Conservation (phyloP, 257 asterid genomes). For the Ajuga chamaepitys region DNA sequence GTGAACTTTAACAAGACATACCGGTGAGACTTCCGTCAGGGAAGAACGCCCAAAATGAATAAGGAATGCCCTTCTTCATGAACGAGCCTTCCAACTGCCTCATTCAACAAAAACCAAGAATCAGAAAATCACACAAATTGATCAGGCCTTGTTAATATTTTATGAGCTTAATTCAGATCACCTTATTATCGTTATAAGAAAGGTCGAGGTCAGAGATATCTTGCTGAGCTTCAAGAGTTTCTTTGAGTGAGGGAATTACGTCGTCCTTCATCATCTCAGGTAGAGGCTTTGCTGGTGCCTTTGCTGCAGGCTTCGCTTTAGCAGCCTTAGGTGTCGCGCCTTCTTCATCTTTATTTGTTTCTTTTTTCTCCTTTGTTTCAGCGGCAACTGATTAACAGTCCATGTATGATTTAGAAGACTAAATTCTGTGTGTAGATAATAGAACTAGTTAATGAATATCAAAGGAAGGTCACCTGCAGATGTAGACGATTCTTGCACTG, state of each 20-base stretch:
- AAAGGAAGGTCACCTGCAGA: conserved; percentile 21
- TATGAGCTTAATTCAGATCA: neutral
- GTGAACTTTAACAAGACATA: conserved; percentile 5
- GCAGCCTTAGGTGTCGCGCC: conserved; percentile 1
- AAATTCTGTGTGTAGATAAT: neutral
- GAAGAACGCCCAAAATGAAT: conserved; percentile 85
- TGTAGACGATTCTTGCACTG: conserved; percentile 40
- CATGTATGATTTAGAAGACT: neutral
- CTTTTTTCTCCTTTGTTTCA: conserved; percentile 52
- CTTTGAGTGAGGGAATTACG: conserved; percentile 62
- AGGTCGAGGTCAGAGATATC: conserved; percentile 50
- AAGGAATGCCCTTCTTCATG: conserved; percentile 54
- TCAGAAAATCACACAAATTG: neutral
- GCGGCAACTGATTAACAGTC: conserved; percentile 51
- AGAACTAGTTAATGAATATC: neutral
- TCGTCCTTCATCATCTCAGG: conserved; percentile 80
- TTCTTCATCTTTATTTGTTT: conserved; percentile 20
- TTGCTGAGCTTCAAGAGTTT: conserved; percentile 49
- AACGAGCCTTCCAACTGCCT: conserved; percentile 82
- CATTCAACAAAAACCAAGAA: neutral
- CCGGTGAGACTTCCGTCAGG: conserved; percentile 69
- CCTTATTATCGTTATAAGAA: conserved; percentile 53
- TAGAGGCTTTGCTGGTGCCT: conserved; percentile 60
- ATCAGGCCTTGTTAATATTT: neutral
- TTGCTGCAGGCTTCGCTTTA: conserved; percentile 49